These are phyloP conservation scores for Myotisia sp. DNA, from an alignment of 2,329 filamentous ascomycete species.

Conservation along the genomic window DNA sequence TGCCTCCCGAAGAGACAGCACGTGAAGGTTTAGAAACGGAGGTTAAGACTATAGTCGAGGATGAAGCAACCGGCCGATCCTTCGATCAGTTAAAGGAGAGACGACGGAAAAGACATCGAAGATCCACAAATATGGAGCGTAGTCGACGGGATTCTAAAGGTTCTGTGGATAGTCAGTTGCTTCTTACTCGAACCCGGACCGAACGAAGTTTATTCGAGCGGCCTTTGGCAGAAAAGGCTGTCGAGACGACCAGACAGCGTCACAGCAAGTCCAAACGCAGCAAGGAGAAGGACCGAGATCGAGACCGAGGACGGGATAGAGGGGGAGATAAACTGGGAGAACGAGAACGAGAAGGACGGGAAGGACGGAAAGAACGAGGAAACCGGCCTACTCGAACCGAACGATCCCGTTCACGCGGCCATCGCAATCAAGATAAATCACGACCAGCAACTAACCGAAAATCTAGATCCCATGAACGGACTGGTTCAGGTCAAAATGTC, in stretches of 20 bases:
- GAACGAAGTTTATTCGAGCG: conserved; percentile 24
- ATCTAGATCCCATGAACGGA: conserved; percentile 11
- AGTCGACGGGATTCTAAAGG: conserved; percentile 25
- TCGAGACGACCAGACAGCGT: no score
- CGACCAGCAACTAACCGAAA: conserved; percentile 6
- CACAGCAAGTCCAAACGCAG: conserved; percentile 2
- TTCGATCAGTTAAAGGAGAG: conserved; percentile 9
- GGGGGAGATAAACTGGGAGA: conserved; percentile 13
- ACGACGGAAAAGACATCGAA: conserved; percentile 17
- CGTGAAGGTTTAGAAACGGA: not conserved
- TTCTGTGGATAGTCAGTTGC: conserved; percentile 23
- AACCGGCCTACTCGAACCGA: no score
- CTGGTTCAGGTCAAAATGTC: conserved; percentile 18
- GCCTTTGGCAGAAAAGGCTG: not conserved
- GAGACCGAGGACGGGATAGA: conserved; percentile 15
- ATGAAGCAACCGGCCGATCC: conserved; percentile 1
- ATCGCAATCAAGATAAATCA: conserved; percentile 5
- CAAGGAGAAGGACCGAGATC: conserved; percentile 16
- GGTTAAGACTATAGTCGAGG: no score
- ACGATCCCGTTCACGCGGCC: no score
- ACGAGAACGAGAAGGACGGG: conserved; percentile 16
- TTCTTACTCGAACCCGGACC: no score
- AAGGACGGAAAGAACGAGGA: no score
- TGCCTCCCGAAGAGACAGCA: conserved; percentile 4
- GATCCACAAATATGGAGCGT: conserved; percentile 17